phyloP scores from a whole-genome alignment of 805 yeast genomes.

The Ogataea naganishii region DNA sequence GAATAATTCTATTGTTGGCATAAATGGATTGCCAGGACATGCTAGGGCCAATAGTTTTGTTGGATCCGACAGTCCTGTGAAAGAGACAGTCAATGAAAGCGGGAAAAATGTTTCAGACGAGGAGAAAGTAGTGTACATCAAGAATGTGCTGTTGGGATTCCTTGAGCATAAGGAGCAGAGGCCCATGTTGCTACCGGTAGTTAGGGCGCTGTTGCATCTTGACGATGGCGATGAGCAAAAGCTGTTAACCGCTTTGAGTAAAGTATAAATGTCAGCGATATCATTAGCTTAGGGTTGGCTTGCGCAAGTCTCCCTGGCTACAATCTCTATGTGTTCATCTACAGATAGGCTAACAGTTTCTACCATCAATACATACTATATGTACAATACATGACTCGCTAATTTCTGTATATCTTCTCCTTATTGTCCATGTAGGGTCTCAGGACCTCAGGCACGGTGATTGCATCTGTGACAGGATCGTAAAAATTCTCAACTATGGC shows the following conservation, averaged over 20 bases:
- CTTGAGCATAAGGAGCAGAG: constrained; percentile 92
- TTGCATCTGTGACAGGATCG: constrained; percentile 42
- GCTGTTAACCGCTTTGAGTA: constrained; percentile 44
- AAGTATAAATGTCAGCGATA: not conserved
- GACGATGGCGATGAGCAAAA: constrained; percentile 66
- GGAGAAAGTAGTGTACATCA: constrained; percentile 65
- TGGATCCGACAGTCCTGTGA: constrained; percentile 1
- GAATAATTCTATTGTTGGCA: constrained; percentile 8
- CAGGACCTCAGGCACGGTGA: constrained; percentile 61
- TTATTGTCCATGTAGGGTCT: constrained; percentile 66
- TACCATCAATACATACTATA: not conserved
- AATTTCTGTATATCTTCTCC: constrained; percentile 17
- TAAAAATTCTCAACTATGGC: constrained; percentile 87
- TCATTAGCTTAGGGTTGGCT: too few relatives aligned
- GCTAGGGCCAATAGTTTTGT: constrained; percentile 1
- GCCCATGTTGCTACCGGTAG: constrained; percentile 74
- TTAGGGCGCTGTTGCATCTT: constrained; percentile 64
- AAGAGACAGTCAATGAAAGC: constrained; percentile 11
- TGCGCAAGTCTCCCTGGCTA: too few relatives aligned
- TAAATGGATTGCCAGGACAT: constrained; percentile 4
- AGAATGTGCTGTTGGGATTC: constrained; percentile 86
- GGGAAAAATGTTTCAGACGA: constrained; percentile 18
- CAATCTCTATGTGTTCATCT: too few relatives aligned
- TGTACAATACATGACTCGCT: not conserved
- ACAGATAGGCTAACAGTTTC: too few relatives aligned